These are phyloP conservation scores for Juncus effusus DNA, from an alignment of 176 grass and related monocot species.

Conservation along the genomic window DNA sequence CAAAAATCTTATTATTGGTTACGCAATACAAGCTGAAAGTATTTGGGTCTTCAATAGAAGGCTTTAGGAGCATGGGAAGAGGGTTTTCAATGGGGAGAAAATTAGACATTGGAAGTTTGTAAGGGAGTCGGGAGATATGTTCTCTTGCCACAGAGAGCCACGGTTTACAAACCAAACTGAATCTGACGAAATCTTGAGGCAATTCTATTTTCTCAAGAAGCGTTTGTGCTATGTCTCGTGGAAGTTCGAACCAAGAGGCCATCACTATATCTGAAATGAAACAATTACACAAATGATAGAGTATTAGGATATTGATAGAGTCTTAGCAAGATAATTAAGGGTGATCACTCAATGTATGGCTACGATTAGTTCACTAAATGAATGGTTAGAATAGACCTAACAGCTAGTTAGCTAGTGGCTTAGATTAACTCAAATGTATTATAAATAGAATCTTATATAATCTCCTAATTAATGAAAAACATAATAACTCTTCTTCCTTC, in stretches of 20 bases:
- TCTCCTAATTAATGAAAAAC: too few relatives aligned
- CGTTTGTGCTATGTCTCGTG: neutral
- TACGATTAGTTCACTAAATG: too few relatives aligned
- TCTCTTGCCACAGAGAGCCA: neutral
- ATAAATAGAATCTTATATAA: too few relatives aligned
- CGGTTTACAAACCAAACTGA: slow-evolving; percentile 4
- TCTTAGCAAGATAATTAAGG: too few relatives aligned
- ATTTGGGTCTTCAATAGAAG: neutral
- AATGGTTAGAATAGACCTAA: too few relatives aligned
- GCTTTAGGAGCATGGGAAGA: slow-evolving; percentile 14
- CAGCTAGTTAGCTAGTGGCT: too few relatives aligned
- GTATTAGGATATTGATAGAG: too few relatives aligned
- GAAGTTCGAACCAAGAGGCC: slow-evolving; percentile 8
- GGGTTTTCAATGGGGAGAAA: neutral
- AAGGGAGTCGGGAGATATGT: neutral
- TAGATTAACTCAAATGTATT: too few relatives aligned
- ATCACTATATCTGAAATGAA: too few relatives aligned
- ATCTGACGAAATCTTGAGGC: slow-evolving; percentile 1
- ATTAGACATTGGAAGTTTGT: slow-evolving; percentile 8
- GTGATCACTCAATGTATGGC: too few relatives aligned
- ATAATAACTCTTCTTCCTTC: too few relatives aligned
- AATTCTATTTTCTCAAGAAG: slow-evolving; percentile 5
- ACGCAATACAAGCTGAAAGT: neutral
- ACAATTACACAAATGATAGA: too few relatives aligned
- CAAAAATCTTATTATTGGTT: neutral